Percentiles rank a stretch among this genome's conserved stretches.
These are phyloP conservation scores for Saccharomyces hybrid DNA, from an alignment of 1,139 yeast species.

Conservation along the genomic window DNA sequence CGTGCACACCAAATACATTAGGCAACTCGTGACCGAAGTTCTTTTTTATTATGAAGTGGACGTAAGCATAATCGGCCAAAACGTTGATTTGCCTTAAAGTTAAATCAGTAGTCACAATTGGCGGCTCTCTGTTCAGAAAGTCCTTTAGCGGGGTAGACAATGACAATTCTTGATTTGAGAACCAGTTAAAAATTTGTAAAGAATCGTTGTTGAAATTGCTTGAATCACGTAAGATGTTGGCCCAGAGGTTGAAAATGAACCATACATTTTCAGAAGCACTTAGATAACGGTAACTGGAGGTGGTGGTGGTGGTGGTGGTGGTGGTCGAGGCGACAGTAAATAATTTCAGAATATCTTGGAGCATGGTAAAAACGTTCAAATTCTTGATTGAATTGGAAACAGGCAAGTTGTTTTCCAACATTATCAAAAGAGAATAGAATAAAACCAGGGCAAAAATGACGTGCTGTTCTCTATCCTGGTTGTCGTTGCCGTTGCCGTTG, in stretches of 20 bases:
- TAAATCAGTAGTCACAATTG: neutral
- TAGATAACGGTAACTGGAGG: neutral
- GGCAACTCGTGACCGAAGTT: neutral
- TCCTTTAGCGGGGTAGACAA: neutral
- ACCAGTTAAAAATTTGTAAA: slow-evolving; percentile 7
- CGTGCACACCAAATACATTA: neutral
- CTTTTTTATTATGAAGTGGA: neutral
- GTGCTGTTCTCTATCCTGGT: neutral
- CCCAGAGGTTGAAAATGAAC: slow-evolving; percentile 11
- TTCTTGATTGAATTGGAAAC: neutral
- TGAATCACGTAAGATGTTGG: slow-evolving; percentile 3
- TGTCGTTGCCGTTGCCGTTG: neutral
- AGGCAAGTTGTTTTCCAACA: neutral
- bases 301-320: too few relatives aligned
- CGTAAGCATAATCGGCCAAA: neutral
- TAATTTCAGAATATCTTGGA: neutral
- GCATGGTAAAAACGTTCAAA: neutral
- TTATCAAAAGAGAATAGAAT: neutral
- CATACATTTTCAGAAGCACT: neutral
- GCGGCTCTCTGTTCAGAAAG: neutral
- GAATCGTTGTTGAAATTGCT: slow-evolving; percentile 2
- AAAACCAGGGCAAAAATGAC: neutral
- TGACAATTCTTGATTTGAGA: slow-evolving; percentile 5
- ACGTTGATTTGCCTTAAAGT: neutral
- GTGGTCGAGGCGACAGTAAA: neutral